A percentile compares a stretch with the other conserved stretches of the same genome.
phyloP scores from a whole-genome alignment of 345 rosid species.

The Boechera stricta region DNA sequence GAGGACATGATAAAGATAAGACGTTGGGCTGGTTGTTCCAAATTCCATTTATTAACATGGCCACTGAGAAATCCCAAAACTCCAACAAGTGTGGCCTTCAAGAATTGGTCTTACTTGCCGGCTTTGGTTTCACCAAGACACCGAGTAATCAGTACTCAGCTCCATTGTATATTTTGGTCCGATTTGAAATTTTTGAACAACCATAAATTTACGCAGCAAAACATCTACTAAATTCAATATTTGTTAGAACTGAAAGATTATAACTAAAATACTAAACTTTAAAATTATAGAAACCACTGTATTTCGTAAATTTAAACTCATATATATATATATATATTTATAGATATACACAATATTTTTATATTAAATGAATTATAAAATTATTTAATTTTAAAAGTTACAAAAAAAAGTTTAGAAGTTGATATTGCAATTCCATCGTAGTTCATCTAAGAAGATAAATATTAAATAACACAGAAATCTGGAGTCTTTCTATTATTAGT shows the following conservation, averaged over 20 bases:
- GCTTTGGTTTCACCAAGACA: not conserved
- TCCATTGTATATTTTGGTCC: not conserved
- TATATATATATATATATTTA: no score
- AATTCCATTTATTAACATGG: constrained; percentile 2
- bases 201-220: not conserved
- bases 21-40: not conserved
- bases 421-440: no score
- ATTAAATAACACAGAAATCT: no score
- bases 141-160: not conserved
- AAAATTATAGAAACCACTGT: no score
- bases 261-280: not conserved
- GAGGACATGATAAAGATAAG: not conserved
- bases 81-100: not conserved
- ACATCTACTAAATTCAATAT: not conserved
- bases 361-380: no score
- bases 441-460: no score
- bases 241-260: no score
- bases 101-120: not conserved
- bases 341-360: no score
- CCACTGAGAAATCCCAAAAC: not conserved
- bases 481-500: not conserved
- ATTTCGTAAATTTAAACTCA: no score
- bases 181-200: not conserved
- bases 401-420: no score
- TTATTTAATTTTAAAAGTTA: no score